phyloP scores from a whole-genome alignment of 495 filamentous ascomycete genomes.

The Lasiosphaeria ovina region DNA sequence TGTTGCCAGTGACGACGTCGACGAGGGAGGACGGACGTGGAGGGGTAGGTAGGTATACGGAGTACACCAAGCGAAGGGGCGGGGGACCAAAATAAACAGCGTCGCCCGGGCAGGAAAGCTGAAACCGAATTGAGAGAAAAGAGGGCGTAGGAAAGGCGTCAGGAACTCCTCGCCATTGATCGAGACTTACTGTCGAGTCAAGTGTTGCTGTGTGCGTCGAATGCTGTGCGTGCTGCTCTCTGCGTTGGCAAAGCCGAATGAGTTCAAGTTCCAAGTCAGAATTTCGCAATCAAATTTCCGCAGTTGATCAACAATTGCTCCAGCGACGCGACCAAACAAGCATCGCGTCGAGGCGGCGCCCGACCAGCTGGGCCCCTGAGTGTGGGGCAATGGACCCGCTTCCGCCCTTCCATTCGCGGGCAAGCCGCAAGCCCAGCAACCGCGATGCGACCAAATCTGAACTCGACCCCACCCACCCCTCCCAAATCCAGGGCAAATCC shows the following conservation, averaged over 20 bases:
- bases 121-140: constrained; percentile 2
- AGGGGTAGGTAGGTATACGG: too few relatives aligned
- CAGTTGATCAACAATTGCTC: constrained; percentile 27
- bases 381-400: constrained; percentile 10
- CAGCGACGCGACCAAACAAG: constrained; percentile 26
- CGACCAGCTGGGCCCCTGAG: constrained; percentile 10
- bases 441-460: not conserved
- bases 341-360: constrained; percentile 17
- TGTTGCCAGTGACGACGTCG: constrained; percentile 5
- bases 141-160: constrained; percentile 10
- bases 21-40: constrained; percentile 15
- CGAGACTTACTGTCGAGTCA: constrained; percentile 16
- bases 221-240: not conserved
- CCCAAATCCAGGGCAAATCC: too few relatives aligned
- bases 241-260: constrained; percentile 2
- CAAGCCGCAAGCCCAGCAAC: not conserved
- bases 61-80: not conserved
- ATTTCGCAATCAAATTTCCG: constrained; percentile 27
- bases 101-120: not conserved
- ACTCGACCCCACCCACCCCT: too few relatives aligned
- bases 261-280: constrained; percentile 2
- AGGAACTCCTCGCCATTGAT: constrained; percentile 12
- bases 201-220: constrained; percentile 2
- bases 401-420: not conserved
- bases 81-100: constrained; percentile 7